Base-by-base conservation (phyloP, 108 stramenopile genomes). In the Poteriospumella lacustris region DNA sequence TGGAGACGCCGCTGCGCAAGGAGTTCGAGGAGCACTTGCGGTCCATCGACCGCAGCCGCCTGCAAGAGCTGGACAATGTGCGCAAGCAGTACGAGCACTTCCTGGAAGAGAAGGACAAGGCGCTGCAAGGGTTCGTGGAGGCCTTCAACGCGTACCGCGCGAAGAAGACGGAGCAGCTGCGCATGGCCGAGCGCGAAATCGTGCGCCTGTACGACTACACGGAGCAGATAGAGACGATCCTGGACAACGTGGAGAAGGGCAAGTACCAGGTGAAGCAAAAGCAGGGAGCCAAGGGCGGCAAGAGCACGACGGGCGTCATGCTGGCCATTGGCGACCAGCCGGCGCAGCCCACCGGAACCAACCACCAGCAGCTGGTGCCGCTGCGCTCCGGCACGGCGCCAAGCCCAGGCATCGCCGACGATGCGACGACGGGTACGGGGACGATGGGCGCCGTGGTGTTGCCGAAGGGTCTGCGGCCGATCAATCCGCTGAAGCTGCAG, bases 181-280 rank as follows among this genome's bases (percentile, higher is more conserved):
- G 70, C 3, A 73, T 52, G 47, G 43, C 44, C 9, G 70, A 73
- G 42, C 38, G 47, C 3, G 70, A 73, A 56, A 73, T 73, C 31
- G 70, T 73, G 28, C 12, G 47, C 9, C 42, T 73, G 42, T 73
- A 29, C 33, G 31, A 44, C 36, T 73, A 73, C 70, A 56, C 70
- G 70, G 70, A 73, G 24, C 26, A 38, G 33, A n/a, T 73, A 5
- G 70, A 73, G 24, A 31, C 26, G 33, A 73, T 73, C 36, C 44
- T 73, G 36, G 47, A 73, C 31, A 33, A 44, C 33, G 70, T 56
- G 5, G 70, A 73, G 70, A 56, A 26, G 9, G 70, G 70, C 5
- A 73, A 73, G 41, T 73, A 29, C 36, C 47, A 73, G 33, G 47
- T 73, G 9, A 3, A 38, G 5, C 36, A 73, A 26, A 73, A 26